Evolutionary conservation across 768 basidiomycete species (phyloP).

Genomic region (Amanita jacksonii): DNA sequence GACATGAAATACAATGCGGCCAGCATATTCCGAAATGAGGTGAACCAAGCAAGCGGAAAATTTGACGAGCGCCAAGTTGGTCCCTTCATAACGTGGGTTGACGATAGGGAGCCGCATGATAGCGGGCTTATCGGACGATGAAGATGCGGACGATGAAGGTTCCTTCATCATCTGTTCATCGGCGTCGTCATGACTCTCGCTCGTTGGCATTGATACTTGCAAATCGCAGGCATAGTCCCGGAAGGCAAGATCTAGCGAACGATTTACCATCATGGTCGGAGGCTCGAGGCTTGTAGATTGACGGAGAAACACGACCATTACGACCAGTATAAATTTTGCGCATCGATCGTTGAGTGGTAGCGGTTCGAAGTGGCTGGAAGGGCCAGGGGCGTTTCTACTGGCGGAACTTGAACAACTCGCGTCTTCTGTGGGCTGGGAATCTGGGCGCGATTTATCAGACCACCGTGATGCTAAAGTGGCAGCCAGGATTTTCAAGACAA

Average conservation of each 20-base stretch:
- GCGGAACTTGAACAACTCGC: slow-evolving; percentile 25
- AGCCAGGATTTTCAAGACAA: slow-evolving; percentile 73
- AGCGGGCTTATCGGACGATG: slow-evolving; percentile 7
- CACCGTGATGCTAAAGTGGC: slow-evolving; percentile 74
- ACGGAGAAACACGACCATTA: slow-evolving; percentile 76
- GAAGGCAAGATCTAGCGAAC: slow-evolving; percentile 54
- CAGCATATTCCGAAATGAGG: slow-evolving; percentile 62
- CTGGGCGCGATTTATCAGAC: slow-evolving; percentile 37
- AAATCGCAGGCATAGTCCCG: slow-evolving; percentile 50
- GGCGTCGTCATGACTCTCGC: background rate
- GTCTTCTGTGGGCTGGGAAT: slow-evolving; percentile 16
- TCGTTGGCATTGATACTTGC: background rate
- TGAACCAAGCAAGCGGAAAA: slow-evolving; percentile 46
- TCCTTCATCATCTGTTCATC: background rate
- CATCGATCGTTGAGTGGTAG: slow-evolving; percentile 72
- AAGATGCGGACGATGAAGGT: background rate
- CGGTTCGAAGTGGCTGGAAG: slow-evolving; percentile 53
- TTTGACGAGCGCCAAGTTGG: slow-evolving; percentile 49
- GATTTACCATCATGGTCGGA: slow-evolving; percentile 45
- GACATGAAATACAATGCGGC: slow-evolving; percentile 75
- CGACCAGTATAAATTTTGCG: slow-evolving; percentile 71
- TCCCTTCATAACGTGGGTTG: slow-evolving; percentile 45
- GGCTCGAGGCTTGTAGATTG: slow-evolving; percentile 53
- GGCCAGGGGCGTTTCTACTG: no score
- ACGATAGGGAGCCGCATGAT: slow-evolving; percentile 28